Conservation (phyloP, 345 rosid genomes). For the Citrus unshiu region DNA sequence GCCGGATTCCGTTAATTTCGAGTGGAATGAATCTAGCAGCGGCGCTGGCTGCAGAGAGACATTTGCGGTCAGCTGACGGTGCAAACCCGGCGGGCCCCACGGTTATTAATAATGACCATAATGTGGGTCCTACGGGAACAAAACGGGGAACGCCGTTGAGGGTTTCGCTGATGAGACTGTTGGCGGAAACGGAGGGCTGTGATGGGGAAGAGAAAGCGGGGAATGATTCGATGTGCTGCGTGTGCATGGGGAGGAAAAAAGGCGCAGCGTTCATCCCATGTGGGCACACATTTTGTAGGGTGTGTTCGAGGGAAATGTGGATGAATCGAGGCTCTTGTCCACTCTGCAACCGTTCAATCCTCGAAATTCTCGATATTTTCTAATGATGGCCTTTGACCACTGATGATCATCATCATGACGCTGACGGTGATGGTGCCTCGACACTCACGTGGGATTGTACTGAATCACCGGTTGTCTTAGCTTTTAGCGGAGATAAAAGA, state of each 20-base stretch:
- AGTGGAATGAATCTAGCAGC: slow-evolving; percentile 83
- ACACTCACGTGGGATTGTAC: not conserved
- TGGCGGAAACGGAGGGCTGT: slow-evolving; percentile 57
- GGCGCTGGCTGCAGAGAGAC: slow-evolving; percentile 83
- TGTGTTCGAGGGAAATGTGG: slow-evolving; percentile 71
- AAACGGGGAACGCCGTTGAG: slow-evolving; percentile 49
- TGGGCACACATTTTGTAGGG: slow-evolving; percentile 80
- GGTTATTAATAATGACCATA: not conserved
- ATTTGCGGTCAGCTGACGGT: slow-evolving; percentile 36
- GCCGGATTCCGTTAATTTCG: slow-evolving; percentile 17
- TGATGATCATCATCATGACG: not conserved
- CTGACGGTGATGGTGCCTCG: not conserved
- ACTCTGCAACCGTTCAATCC: slow-evolving; percentile 66
- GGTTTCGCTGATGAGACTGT: slow-evolving; percentile 74
- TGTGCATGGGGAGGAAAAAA: slow-evolving; percentile 67
- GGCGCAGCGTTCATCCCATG: slow-evolving; percentile 84
- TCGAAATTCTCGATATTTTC: slow-evolving; percentile 65
- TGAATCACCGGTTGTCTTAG: not conserved
- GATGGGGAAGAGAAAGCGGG: slow-evolving; percentile 21
- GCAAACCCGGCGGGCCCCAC: not conserved
- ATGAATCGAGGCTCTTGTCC: slow-evolving; percentile 70
- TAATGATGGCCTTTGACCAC: slow-evolving; percentile 4
- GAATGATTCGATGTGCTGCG: slow-evolving; percentile 66
- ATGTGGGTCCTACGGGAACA: not conserved
- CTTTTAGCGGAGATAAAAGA: not conserved